Conservation (phyloP, 1,284 basidiomycete genomes). For the Cryptococcus maquisensis region DNA sequence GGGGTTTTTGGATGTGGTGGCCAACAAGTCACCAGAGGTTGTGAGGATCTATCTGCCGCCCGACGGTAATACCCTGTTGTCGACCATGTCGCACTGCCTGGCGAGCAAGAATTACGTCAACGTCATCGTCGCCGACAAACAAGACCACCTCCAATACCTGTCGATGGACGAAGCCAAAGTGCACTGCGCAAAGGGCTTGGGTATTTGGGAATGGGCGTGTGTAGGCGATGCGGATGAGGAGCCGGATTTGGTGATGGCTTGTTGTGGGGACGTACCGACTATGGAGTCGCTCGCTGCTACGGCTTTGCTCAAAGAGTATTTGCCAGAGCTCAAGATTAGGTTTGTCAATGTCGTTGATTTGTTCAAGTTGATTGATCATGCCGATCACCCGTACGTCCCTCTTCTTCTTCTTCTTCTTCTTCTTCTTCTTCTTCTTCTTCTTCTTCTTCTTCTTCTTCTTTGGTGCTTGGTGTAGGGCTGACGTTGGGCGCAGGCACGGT, state of each 20-base stretch:
- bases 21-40: constrained; percentile 57
- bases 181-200: constrained; percentile 65
- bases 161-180: constrained; percentile 55
- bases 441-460: not conserved
- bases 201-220: constrained; percentile 51
- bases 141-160: constrained; percentile 32
- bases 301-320: constrained; percentile 60
- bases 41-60: constrained; percentile 82
- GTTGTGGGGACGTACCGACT: constrained; percentile 51
- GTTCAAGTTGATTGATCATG: constrained; percentile 67
- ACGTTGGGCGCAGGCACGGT: constrained; percentile 54
- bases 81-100: constrained; percentile 69
- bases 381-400: constrained; percentile 58
- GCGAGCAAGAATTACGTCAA: constrained; percentile 60
- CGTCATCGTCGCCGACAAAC: constrained; percentile 21
- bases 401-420: not conserved
- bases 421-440: not conserved
- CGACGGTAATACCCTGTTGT: constrained; percentile 77
- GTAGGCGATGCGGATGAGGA: constrained; percentile 46
- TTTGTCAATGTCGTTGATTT: constrained; percentile 69
- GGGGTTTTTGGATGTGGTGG: constrained; percentile 50
- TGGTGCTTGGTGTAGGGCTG: not conserved
- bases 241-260: constrained; percentile 53
- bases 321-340: constrained; percentile 71
- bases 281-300: constrained; percentile 58